Evolutionary conservation across 306 rosid genomes (phyloP), one percentile per base, ranked within the genome.

Genomic region (Lupinus albus): DNA sequence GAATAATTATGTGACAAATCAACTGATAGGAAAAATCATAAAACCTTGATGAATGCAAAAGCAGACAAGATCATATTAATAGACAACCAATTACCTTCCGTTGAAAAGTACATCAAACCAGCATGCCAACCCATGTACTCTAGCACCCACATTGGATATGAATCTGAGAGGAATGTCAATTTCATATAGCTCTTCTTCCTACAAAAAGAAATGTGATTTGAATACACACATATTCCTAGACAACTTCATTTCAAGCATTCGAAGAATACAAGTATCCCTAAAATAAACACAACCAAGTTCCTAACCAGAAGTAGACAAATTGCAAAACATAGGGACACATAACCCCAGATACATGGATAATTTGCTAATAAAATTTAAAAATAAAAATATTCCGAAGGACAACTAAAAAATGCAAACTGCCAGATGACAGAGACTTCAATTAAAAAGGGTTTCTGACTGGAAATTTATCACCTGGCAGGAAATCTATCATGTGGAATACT

Each of bases 101-200:
- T 86, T 81, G 75, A 91, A 88, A 55, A 88, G 68, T 50, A 91
- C 95, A 77, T 91, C 97, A 55, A 91, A 88, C 97, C 97, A 91
- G 79, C 97, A 91, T 8, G 93, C 95, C 76, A 88, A 56, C 47
- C 97, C 97, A 77, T 91, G 97, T 69, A 91, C 83, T 79, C 97
- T 88, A 68, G 95, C 81, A 70, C 92, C 87, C 65, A 84, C 91
- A 28, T 81, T 36, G 57, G 97, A 83, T 15, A 59, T 54, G 57
- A 91, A 88, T 78, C 83, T 87, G 61, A 91, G 77, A 56, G 96
- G 93, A 84, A 91, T 69, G 57, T 86, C 93, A 36, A 91, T 76
- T 76, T 91, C 93, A 81, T 83, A 91, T 62, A 88, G 67, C 6
- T 84, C 89, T 69, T 88, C 96, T 84, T 91, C 97, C 95, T 88